Conservation (phyloP, 352 stramenopile genomes). For the Pythium rhizo-oryzae region DNA sequence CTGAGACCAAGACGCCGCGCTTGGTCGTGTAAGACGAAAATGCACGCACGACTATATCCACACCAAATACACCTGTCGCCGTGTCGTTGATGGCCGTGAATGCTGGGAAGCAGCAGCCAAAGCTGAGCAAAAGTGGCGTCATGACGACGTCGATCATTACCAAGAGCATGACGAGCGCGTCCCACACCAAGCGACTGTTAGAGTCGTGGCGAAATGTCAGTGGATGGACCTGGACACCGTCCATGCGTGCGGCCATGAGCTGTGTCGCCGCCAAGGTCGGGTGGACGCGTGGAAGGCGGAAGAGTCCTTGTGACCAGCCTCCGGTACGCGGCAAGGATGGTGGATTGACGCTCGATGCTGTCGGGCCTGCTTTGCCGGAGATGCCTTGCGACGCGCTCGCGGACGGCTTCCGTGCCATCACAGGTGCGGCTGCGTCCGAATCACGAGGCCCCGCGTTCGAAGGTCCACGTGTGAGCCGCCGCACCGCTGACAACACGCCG, state of each 20-base stretch:
- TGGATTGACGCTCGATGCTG: too few species aligned
- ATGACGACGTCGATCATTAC: conserved; percentile 58
- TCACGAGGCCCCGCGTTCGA: conserved; percentile 5
- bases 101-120: conserved; percentile 37
- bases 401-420: conserved; percentile 45
- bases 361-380: too few species aligned
- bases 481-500: conserved; percentile 4
- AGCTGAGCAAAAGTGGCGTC: conserved; percentile 55
- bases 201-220: conserved; percentile 63
- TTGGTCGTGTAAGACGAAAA: conserved; percentile 61
- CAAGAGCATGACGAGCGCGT: conserved; percentile 55
- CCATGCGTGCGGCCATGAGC: conserved; percentile 39
- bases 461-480: conserved; percentile 4
- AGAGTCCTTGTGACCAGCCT: conserved; percentile 7
- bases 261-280: conserved; percentile 35
- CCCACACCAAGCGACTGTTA: conserved; percentile 39
- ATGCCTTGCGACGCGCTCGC: conserved; percentile 7
- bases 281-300: conserved; percentile 5
- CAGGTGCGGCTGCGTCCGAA: conserved; percentile 22
- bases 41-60: conserved; percentile 57
- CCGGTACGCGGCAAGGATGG: too few species aligned
- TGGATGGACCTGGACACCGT: conserved; percentile 35
- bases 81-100: conserved; percentile 37
- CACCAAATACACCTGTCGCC: conserved; percentile 48
- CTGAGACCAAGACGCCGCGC: conserved; percentile 52